Evolutionary conservation across 2,329 filamentous ascomycete species (phyloP).

Genomic region (Claviceps capensis): DNA sequence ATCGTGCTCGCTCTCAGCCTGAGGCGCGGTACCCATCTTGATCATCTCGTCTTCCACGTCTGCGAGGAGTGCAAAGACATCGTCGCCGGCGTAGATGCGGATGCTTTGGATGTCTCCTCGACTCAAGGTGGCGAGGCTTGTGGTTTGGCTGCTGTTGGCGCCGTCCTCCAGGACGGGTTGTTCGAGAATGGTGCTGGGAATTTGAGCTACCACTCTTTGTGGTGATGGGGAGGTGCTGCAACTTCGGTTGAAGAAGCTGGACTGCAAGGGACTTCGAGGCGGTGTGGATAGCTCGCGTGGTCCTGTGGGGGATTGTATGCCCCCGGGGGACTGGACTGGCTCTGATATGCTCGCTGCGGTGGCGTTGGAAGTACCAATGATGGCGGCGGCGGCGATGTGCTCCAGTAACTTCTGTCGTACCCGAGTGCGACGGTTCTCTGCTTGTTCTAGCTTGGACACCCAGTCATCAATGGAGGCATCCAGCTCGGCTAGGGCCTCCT

Average conservation of each 20-base stretch:
- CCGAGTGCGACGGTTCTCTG: constrained; percentile 61
- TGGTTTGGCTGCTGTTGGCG: constrained; percentile 14
- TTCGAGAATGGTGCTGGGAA: constrained; percentile 43
- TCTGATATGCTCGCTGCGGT: constrained; percentile 17
- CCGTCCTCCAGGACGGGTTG: constrained; percentile 32
- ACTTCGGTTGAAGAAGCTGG: constrained; percentile 15
- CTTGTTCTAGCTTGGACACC: constrained; percentile 65
- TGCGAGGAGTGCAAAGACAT: constrained; percentile 51
- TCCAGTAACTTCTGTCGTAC: constrained; percentile 71
- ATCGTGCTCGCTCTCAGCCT: constrained; percentile 9
- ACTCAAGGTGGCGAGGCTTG: constrained; percentile 13
- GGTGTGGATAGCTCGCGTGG: constrained; percentile 38
- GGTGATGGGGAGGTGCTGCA: constrained; percentile 32
- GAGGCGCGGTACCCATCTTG: constrained; percentile 17
- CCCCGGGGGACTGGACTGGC: constrained; percentile 28
- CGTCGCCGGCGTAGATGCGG: constrained; percentile 52
- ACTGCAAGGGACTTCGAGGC: constrained; percentile 7
- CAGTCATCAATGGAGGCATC: constrained; percentile 71
- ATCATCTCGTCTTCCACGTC: constrained; percentile 44
- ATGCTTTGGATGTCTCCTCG: constrained; percentile 47
- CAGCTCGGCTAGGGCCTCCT: constrained; percentile 64
- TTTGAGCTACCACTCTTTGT: constrained; percentile 36
- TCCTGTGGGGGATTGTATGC: constrained; percentile 21
- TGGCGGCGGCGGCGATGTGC: constrained; percentile 61
- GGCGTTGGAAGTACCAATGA: constrained; percentile 23